Evolutionary conservation across 2,329 filamentous ascomycete species (phyloP), one percentile per base, ranked within the genome.

Genomic region (Orbilia quercus): DNA sequence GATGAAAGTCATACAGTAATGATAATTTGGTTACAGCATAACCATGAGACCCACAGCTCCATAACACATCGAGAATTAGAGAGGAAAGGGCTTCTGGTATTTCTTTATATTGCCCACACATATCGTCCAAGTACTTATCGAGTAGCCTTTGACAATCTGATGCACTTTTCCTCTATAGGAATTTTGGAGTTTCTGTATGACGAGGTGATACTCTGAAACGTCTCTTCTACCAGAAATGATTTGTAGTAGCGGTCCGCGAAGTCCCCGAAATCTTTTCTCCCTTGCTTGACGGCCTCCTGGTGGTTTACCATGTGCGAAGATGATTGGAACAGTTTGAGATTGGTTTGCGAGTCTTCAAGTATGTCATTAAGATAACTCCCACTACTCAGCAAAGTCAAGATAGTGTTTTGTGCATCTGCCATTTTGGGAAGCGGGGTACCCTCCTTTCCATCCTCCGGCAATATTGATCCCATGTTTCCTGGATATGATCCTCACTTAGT

Each of bases 21-120:
- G 84, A 83, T 50, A 81, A 86, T 0, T 74, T 71, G 0, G 47
- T 9, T 0, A 81, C 79, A 0, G 84, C 83, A n/a, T 77, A 78
- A 9, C 80, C 76, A 73, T 91, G 78, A 76, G 1, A 84, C 77
- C 88, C 88, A 91, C 0, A 88, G 75, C 54, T 86, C 84, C 77
- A 90, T 83, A 0, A 87, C 45, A 6, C 45, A 6, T 80, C 82
- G 0, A 90, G 80, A 0, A 89, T 78, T 75, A 85, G 82, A 0
- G 79, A 66, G 25, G 86, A 87, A 75, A 82, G 84, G 22, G 84
- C 82, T 53, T 85, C 84, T 0, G 83, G 81, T 65, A 84, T 82
- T 2, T 76, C 69, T 0, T 82, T 75, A 71, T 85, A 87, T 0
- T 79, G 76, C 0, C 80, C 75, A 0, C 77, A 74, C 1, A 82